phyloP scores from a whole-genome alignment of 306 rosid genomes.

The Luffa acutangula region DNA sequence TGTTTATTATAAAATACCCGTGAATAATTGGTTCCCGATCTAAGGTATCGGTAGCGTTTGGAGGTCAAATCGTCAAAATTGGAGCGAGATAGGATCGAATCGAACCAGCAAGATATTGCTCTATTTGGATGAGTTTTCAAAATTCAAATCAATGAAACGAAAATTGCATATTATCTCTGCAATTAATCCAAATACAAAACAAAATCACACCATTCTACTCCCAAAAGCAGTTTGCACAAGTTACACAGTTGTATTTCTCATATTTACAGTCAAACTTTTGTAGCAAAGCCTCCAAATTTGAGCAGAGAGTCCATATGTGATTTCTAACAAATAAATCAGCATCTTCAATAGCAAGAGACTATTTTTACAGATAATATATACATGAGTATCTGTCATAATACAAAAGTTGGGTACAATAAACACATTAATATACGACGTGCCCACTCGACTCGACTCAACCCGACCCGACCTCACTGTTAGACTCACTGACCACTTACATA shows the following conservation, averaged over 20 bases:
- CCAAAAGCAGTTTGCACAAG: background rate
- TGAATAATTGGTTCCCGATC: too few relatives aligned
- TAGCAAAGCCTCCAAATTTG: background rate
- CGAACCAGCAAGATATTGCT: too few relatives aligned
- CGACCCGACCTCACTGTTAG: conserved; percentile 19
- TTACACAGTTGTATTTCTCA: background rate
- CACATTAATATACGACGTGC: conserved; percentile 22
- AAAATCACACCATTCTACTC: background rate
- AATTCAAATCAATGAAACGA: too few relatives aligned
- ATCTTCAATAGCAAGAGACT: conserved; percentile 30
- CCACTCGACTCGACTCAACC: background rate
- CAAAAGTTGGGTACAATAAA: conserved; percentile 34
- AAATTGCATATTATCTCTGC: background rate
- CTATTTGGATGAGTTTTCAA: too few relatives aligned
- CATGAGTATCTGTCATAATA: conserved; percentile 33
- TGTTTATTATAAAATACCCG: too few relatives aligned
- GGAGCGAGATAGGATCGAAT: too few relatives aligned
- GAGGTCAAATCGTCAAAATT: too few relatives aligned
- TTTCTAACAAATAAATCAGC: conserved; percentile 26
- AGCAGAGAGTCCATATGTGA: background rate
- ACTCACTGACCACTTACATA: conserved; percentile 26
- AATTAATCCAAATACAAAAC: background rate
- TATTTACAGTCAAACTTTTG: background rate
- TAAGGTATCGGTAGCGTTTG: too few relatives aligned
- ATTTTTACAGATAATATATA: conserved; percentile 60